phyloP scores from a whole-genome alignment of 139 green algal genomes.

The Edaphochlamys debaryana region DNA sequence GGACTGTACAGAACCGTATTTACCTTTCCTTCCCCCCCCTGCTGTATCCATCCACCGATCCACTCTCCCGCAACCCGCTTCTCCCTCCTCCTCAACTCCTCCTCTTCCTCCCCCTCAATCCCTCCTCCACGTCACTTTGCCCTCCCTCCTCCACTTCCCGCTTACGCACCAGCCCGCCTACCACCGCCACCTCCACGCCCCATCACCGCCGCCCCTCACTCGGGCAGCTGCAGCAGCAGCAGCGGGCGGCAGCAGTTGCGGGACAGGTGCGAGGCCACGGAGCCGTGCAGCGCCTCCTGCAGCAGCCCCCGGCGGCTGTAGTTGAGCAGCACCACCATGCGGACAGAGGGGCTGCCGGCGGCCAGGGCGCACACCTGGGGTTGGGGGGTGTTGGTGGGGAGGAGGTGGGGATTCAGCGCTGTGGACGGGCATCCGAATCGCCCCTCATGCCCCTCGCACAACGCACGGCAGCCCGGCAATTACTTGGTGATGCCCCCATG shows the following conservation, averaged over 20 bases:
- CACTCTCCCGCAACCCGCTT: too few species aligned
- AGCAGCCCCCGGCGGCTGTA: conserved; percentile 36
- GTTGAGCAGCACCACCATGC: conserved; percentile 44
- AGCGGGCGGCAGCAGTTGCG: conserved; percentile 39
- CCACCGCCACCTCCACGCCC: too few species aligned
- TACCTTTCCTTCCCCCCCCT: too few species aligned
- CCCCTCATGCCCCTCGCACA: background rate
- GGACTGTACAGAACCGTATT: too few species aligned
- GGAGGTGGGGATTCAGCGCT: background rate
- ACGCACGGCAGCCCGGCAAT: background rate
- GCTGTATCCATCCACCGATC: too few species aligned
- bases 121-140: too few species aligned
- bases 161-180: too few species aligned
- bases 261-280: conserved; percentile 21
- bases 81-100: too few species aligned
- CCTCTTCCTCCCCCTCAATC: too few species aligned
- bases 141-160: too few species aligned
- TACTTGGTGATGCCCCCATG: too few species aligned
- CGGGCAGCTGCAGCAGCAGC: conserved; percentile 42
- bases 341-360: background rate
- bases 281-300: conserved; percentile 34
- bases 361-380: conserved; percentile 1
- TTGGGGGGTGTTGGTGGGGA: background rate
- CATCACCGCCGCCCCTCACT: background rate
- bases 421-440: too few species aligned